phyloP scores from a whole-genome alignment of 345 rosid species.

The Arabidopsis arenosa region DNA sequence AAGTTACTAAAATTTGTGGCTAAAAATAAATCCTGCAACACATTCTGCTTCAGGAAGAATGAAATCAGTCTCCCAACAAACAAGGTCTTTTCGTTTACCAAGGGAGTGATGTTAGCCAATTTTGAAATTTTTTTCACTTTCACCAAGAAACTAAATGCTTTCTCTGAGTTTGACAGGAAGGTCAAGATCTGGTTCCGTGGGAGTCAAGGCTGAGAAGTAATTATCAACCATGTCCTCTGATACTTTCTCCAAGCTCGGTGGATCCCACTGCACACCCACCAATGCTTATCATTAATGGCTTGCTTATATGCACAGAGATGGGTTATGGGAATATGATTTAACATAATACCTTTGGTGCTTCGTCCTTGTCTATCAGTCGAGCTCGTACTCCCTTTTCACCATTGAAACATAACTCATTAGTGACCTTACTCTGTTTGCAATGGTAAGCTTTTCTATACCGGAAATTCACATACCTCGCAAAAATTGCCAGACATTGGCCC shows the following conservation, averaged over 20 bases:
- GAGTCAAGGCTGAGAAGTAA: constrained; percentile 40
- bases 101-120: constrained; percentile 5
- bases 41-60: neutral
- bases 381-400: constrained; percentile 80
- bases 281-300: neutral
- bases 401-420: constrained; percentile 18
- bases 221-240: constrained; percentile 48
- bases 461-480: constrained; percentile 64
- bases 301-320: neutral
- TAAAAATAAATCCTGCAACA: neutral
- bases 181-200: constrained; percentile 45
- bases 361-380: constrained; percentile 78
- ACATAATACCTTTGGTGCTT: constrained; percentile 67
- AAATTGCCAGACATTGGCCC: constrained; percentile 62
- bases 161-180: constrained; percentile 49
- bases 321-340: neutral
- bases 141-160: constrained; percentile 40
- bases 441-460: neutral
- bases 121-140: neutral
- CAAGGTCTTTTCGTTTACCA: neutral
- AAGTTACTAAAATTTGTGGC: neutral
- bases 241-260: constrained; percentile 49
- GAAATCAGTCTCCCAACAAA: neutral
- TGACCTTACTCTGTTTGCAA: neutral
- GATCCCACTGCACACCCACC: constrained; percentile 46